Base-by-base conservation (phyloP, 495 filamentous ascomycete species). In the Penicillium waksmanii region DNA sequence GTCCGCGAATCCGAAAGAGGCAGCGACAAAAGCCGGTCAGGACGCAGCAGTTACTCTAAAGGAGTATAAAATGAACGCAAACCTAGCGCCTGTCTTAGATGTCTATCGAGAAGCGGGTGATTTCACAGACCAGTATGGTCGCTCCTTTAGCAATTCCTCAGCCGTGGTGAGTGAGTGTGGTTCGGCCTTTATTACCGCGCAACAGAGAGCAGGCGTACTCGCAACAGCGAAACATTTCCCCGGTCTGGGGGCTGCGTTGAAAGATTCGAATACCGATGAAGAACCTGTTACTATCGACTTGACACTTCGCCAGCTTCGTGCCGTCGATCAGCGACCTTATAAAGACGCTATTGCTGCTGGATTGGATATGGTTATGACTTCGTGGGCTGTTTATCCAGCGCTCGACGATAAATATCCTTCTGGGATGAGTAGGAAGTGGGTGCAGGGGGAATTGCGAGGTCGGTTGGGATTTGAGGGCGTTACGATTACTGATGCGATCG, bases 221-320 rank as follows among this genome's bases (percentile, higher is more conserved):
- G 73, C 73, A 18, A 66, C 69, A 12, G 69, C 62, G 7, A 77
- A 75, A 50, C 73, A 76, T 54, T 73, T 76, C 48, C 66, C 66
- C 0, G 73, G 70, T 11, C 53, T 75, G 8, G 70, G 72, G 3
- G 62, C 56, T 18, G 72, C 72, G 3, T 21, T 49, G 0, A 44
- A 63, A 3, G 23, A 49, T 5, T 49, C 66, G 51, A 73, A 75
- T 53, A 75, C 72, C 1, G 73, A 75, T 47, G 46, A 56, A 23
- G 36, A 55, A n/a, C 71, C 73, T 4, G 73, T 76, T 18, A 72
- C 68, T 3, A 62, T 76, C 12, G 58, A 67, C 44, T 33, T 62
- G 15, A 65, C 65, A 7, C 33, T 68, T 0, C 56, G 67, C 0
- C 63, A 68, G 19, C 51, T 76, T 17, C 65, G 62, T 0, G n/a